A percentile compares a stretch with the other conserved stretches of the same genome.
Conservation (phyloP, 345 rosid species). For the Populus euphratica region DNA sequence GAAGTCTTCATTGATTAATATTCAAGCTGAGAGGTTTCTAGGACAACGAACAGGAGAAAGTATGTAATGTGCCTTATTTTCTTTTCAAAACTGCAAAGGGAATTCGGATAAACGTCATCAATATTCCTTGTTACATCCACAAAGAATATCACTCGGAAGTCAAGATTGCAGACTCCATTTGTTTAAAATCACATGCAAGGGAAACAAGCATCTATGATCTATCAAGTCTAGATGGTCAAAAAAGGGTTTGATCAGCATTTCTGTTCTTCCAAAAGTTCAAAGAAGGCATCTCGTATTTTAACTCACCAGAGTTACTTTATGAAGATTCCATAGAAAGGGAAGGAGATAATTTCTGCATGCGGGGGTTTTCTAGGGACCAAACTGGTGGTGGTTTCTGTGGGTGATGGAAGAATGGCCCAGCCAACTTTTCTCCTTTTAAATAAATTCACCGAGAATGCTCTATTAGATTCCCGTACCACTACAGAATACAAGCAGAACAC, state of each 20-base stretch:
- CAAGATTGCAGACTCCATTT: constrained; percentile 9
- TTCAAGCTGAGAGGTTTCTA: not conserved
- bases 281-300: constrained; percentile 14
- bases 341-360: not conserved
- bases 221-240: constrained; percentile 17
- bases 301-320: constrained; percentile 3
- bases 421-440: constrained; percentile 8
- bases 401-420: constrained; percentile 8
- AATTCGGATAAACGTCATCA: not conserved
- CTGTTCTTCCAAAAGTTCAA: not conserved
- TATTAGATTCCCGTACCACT: constrained; percentile 20
- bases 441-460: constrained; percentile 7
- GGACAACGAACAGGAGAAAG: not conserved
- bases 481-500: constrained; percentile 13
- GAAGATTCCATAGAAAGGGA: constrained; percentile 20
- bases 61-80: not conserved
- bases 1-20: not conserved
- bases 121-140: not conserved
- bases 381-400: constrained; percentile 12
- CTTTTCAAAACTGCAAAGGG: not conserved
- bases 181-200: constrained; percentile 2
- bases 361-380: constrained; percentile 10
- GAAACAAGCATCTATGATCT: constrained; percentile 6
- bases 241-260: constrained; percentile 2
- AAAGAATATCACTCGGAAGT: not conserved